phyloP scores from a whole-genome alignment of 2,329 filamentous ascomycete genomes.

The Arthrobotrys musiformis region DNA sequence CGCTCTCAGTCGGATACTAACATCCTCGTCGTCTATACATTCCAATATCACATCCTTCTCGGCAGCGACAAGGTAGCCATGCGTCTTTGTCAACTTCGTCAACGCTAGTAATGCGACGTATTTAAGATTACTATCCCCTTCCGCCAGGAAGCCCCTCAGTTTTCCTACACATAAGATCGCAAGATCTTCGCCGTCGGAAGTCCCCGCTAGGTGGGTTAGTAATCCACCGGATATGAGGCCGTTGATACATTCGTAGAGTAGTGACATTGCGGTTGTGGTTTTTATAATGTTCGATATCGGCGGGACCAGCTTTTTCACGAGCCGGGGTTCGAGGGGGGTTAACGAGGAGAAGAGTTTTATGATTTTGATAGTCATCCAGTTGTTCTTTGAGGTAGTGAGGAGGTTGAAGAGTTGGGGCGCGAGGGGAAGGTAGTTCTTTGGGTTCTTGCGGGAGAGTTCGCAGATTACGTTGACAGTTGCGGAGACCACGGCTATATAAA shows the following conservation, averaged over 20 bases:
- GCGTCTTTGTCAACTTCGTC: constrained; percentile 90
- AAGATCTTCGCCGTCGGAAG: constrained; percentile 86
- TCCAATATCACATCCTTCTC: constrained; percentile 97
- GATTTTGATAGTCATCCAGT: constrained; percentile 99
- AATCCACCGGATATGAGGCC: constrained; percentile 98
- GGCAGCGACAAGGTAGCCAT: constrained; percentile 86
- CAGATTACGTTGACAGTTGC: constrained; percentile 97
- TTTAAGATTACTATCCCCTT: constrained; percentile 95
- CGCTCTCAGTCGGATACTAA: constrained; percentile 92
- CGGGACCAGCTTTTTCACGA: constrained; percentile 89
- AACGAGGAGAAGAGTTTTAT: constrained; percentile 98
- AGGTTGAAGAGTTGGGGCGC: constrained; percentile 92
- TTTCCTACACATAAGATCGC: constrained; percentile 92
- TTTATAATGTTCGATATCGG: constrained; percentile 92
- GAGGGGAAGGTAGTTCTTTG: constrained; percentile 90
- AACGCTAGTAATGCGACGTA: constrained; percentile 96
- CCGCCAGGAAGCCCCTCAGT: constrained; percentile 87
- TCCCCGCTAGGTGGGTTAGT: constrained; percentile 81
- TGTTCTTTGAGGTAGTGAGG: constrained; percentile 89
- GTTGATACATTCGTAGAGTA: constrained; percentile 97
- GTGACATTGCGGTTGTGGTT: constrained; percentile 96
- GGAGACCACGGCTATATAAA: constrained; percentile 75
- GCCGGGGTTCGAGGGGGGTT: constrained; percentile 87
- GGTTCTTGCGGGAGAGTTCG: constrained; percentile 91
- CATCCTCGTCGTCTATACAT: constrained; percentile 94